Percentiles rank a stretch among this genome's conserved stretches.
These are phyloP conservation scores for Fimicolochytrium jonesii DNA, from an alignment of 192 early-diverging fungal genomes.

Conservation along the genomic window DNA sequence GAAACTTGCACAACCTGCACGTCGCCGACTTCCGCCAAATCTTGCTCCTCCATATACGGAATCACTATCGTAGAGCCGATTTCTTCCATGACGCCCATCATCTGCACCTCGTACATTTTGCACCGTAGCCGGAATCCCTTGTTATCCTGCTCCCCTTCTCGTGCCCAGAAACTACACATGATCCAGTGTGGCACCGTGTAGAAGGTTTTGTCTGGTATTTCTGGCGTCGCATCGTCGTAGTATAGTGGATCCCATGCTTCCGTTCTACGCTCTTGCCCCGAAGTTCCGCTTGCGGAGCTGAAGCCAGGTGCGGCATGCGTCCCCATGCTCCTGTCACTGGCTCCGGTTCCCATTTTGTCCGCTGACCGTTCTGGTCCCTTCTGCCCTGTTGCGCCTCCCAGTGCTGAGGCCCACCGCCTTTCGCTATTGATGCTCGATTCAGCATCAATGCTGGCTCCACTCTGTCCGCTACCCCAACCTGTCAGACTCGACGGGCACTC, in stretches of 20 bases:
- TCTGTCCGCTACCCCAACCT: conserved; percentile 1
- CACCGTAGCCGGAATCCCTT: conserved; percentile 59
- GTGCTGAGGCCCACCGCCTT: neutral
- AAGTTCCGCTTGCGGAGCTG: neutral
- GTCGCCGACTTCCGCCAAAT: neutral
- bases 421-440: conserved; percentile 1
- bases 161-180: conserved; percentile 81
- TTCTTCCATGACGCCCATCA: conserved; percentile 63
- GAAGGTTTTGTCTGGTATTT: conserved; percentile 28
- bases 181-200: conserved; percentile 89
- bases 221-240: conserved; percentile 32
- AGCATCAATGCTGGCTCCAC: conserved; percentile 5
- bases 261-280: neutral
- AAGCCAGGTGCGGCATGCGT: neutral
- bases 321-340: too few species aligned
- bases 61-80: conserved; percentile 20
- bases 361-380: neutral
- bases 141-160: conserved; percentile 37
- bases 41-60: conserved; percentile 24
- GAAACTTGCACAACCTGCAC: neutral
- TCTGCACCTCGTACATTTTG: conserved; percentile 81
- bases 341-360: neutral
- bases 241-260: conserved; percentile 53
- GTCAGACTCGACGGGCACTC: conserved; percentile 9
- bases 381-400: neutral